A percentile compares a stretch with the other conserved stretches of the same genome.
Evolutionary conservation across 2,329 filamentous ascomycete genomes (phyloP).

Genomic region (Monosporascus sp.): DNA sequence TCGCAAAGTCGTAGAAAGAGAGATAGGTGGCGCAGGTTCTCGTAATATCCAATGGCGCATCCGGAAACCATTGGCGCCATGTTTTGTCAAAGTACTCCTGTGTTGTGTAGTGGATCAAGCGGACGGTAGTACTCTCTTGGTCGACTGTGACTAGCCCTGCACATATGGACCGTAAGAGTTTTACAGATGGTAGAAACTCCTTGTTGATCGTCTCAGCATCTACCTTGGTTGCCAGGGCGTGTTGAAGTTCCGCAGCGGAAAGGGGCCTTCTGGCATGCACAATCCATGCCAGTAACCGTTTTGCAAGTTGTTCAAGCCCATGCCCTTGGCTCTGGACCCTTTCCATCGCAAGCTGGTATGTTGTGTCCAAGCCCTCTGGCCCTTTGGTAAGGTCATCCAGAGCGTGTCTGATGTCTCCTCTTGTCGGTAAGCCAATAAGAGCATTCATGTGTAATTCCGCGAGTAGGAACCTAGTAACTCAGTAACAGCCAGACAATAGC

Average conservation of each 20-base stretch:
- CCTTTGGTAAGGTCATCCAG: slow-evolving; percentile 27
- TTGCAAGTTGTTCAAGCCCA: slow-evolving; percentile 29
- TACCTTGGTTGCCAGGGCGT: slow-evolving; percentile 34
- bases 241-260: slow-evolving; percentile 28
- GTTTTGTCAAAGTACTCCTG: slow-evolving; percentile 36
- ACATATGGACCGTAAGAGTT: slow-evolving; percentile 29
- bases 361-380: slow-evolving; percentile 25
- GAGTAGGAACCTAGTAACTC: slow-evolving; percentile 28
- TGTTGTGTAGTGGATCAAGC: slow-evolving; percentile 39
- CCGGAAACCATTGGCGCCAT: slow-evolving; percentile 23
- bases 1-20: slow-evolving; percentile 18
- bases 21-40: slow-evolving; percentile 30
- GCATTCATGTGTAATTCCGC: slow-evolving; percentile 31
- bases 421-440: slow-evolving; percentile 22
- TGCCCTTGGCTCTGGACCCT: slow-evolving; percentile 33
- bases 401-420: slow-evolving; percentile 24
- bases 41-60: slow-evolving; percentile 22
- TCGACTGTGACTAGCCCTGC: slow-evolving; percentile 35
- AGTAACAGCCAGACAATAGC: slow-evolving; percentile 5
- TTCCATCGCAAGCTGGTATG: slow-evolving; percentile 35
- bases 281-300: slow-evolving; percentile 34
- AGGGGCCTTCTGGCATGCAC: slow-evolving; percentile 29
- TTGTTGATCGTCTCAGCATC: slow-evolving; percentile 23
- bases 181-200: slow-evolving; percentile 24
- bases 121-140: slow-evolving; percentile 28